Evolutionary conservation across 1,139 yeast genomes (phyloP), one percentile per base, ranked within the genome.

Genomic region (Candida tunisiensis): DNA sequence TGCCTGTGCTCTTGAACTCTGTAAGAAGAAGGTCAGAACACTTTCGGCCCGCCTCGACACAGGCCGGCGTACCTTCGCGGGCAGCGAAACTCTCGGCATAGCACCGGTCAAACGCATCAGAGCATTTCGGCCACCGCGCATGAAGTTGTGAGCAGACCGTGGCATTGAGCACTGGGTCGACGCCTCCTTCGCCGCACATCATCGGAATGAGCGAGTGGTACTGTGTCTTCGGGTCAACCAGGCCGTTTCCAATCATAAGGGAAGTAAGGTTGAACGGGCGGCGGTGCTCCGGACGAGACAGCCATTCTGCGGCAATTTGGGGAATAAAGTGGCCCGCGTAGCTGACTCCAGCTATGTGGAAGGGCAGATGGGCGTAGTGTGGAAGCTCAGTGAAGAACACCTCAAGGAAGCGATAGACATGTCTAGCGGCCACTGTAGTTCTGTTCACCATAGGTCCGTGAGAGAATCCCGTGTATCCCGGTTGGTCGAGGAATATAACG

Each of bases 171-270:
- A 20, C 22, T n/a, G n/a, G 22, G 4, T 20, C 7, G 40, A 73
- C 77, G 26, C 94, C 96, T 46, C 93, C 93, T 44, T 70, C 62
- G 39, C 95, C 94, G 56, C 98, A 88, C 8, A 95, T 96, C 98
- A 88, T 88, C 51, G 92, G 93, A 57, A 79, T 78, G 56, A 82
- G 88, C 53, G 73, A 72, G 41, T 74, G 75, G 53, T 77, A 79
- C 59, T 88, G 98, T 36, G 72, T 71, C 51, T 80, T 67, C 10
- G 93, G 85, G 54, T 88, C 96, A 15, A 85, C 75, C 36, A 77
- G 64, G 31, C 92, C 92, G 48, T 78, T 78, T 18, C 92, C 92
- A 42, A 78, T 77, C 47, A 78, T 49, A 4, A 77, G 68, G 2
- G 88, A 75, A 8, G 67, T 50, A 40, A 78, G 62, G 37, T 74